Evolutionary conservation across 177 flowering plant genomes (phyloP), one percentile per base, ranked within the genome.

Genomic region (Vitis hybrid): DNA sequence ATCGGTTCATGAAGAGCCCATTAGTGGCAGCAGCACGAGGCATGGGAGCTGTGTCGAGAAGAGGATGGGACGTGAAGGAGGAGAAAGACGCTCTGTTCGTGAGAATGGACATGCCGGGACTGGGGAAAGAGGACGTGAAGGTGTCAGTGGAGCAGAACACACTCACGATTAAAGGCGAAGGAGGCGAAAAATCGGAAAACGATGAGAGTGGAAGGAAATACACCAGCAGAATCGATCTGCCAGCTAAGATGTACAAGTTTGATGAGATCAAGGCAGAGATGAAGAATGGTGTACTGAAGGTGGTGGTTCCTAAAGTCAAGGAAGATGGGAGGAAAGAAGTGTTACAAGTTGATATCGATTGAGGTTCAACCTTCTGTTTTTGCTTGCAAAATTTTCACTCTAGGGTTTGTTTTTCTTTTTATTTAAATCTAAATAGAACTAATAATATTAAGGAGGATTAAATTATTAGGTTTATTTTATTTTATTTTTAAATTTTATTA

Each of bases 221-320:
- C 75, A 71, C 79, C 0, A 86, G 86, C 79, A 75, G 93, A 69
- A 82, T 89, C 12, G 92, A 89, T 4, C 71, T 90, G 13, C 89
- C 88, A 0, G 51, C 70, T 29, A 77, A 81, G 0, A 51, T 82
- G 15, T 89, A 83, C 76, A 83, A 84, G 75, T 14, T 76, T 0
- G 86, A 81, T 16, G 72, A 76, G 49, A 81, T 90, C n/a, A 90
- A 82, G 71, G 95, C 93, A 1, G 95, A 92, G 86, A 92, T 92
- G 95, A 90, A 87, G 84, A 89, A 89, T 55, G 97, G 97, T 0
- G 90, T 92, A 11, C 75, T 92, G 50, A 90, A 79, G 75, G 80
- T 92, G 19, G 9, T 57, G 45, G 82, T 92, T 50, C 92, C 97
- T 0, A 92, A 86, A 70, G 81, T 82, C 45, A 92, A 82, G 78